These are phyloP conservation scores for Trichoderma sp. DNA, from an alignment of 2,329 filamentous ascomycete species.

Conservation along the genomic window DNA sequence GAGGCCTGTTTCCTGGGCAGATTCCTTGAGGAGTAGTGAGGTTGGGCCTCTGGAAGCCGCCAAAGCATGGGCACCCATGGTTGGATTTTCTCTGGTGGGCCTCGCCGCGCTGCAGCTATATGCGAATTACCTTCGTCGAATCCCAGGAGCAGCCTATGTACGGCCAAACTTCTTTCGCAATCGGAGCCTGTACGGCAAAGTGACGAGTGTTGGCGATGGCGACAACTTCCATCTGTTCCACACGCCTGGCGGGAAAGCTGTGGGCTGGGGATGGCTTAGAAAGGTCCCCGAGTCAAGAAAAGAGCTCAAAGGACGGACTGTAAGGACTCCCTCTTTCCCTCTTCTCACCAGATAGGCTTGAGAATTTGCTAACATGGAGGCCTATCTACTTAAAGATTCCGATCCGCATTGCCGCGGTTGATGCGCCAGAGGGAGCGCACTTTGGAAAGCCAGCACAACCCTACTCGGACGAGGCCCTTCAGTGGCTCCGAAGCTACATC, in stretches of 20 bases:
- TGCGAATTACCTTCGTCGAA: constrained; percentile 77
- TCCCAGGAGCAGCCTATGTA: constrained; percentile 76
- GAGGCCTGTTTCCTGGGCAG: constrained; percentile 42
- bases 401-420: constrained; percentile 85
- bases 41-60: constrained; percentile 39
- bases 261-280: constrained; percentile 92
- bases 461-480: constrained; percentile 75
- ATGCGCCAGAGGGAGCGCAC: constrained; percentile 90
- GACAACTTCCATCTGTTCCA: constrained; percentile 95
- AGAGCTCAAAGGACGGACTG: constrained; percentile 74
- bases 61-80: constrained; percentile 44
- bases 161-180: constrained; percentile 72
- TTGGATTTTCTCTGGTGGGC: constrained; percentile 42
- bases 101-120: constrained; percentile 57
- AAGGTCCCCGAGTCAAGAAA: constrained; percentile 69
- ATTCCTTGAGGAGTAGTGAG: constrained; percentile 38
- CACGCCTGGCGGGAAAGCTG: constrained; percentile 82
- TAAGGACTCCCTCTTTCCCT: constrained; percentile 44
- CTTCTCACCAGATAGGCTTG: background rate
- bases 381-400: constrained; percentile 62
- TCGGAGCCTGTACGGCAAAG: constrained; percentile 77
- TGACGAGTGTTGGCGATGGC: constrained; percentile 93
- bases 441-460: constrained; percentile 90
- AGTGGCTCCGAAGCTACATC: constrained; percentile 77
- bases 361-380: constrained; percentile 27